These are phyloP conservation scores for Chaetomiaceae sp. DNA, from an alignment of 2,329 filamentous ascomycete species.

Conservation along the genomic window DNA sequence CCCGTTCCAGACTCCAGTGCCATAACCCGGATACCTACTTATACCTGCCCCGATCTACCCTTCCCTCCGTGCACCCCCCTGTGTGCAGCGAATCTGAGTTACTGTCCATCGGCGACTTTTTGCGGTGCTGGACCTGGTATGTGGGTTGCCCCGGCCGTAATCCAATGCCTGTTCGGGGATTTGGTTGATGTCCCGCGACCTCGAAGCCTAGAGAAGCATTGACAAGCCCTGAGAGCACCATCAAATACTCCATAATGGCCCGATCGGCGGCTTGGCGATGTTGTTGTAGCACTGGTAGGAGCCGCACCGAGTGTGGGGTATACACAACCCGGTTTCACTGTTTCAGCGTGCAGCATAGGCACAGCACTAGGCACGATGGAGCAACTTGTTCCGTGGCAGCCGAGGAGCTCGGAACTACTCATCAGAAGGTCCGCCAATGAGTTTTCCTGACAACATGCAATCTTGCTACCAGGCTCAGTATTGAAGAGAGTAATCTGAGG, in stretches of 20 bases:
- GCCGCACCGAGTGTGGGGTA: background rate
- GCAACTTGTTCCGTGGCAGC: conserved; percentile 10
- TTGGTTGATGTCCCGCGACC: too few species aligned
- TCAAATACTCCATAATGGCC: conserved; percentile 8
- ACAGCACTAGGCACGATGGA: conserved; percentile 16
- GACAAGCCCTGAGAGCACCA: too few species aligned
- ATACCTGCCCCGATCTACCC: background rate
- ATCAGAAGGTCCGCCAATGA: conserved; percentile 14
- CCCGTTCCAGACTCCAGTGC: background rate
- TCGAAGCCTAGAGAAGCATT: too few species aligned
- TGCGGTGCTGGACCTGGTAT: too few species aligned
- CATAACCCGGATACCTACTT: background rate
- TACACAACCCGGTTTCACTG: conserved; percentile 1
- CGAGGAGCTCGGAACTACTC: background rate
- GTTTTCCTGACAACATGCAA: too few species aligned
- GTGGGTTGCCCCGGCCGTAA: too few species aligned
- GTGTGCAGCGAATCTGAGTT: too few species aligned
- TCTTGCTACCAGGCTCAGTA: too few species aligned
- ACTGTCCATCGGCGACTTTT: too few species aligned
- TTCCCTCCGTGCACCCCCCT: background rate
- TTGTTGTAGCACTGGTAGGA: background rate
- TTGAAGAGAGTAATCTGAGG: background rate
- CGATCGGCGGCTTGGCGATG: conserved; percentile 10
- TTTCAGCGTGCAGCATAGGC: background rate
- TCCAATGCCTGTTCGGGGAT: background rate